A percentile compares a stretch with the other conserved stretches of the same genome.
These are phyloP conservation scores for Coprinellus aureogranulatus DNA, from an alignment of 768 basidiomycete species.

Conservation along the genomic window DNA sequence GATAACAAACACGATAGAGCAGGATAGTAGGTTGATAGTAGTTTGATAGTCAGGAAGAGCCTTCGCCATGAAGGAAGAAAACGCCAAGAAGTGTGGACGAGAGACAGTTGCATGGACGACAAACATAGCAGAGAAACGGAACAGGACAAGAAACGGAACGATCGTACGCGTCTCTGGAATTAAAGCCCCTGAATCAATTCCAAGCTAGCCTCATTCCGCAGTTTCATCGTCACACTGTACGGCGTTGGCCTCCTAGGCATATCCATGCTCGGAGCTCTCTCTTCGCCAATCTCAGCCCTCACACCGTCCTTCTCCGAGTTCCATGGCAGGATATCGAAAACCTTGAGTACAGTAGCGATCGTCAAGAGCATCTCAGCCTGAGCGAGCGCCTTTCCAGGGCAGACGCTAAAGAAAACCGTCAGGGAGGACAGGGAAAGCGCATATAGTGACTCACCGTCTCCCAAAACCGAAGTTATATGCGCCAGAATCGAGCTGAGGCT, in stretches of 20 bases:
- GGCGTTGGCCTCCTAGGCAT: constrained; percentile 1
- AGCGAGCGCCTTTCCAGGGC: constrained; percentile 1
- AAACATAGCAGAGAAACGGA: too few relatives aligned
- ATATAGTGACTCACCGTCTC: background rate
- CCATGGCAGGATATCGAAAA: background rate
- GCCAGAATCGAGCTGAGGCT: background rate
- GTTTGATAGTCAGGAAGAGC: too few relatives aligned
- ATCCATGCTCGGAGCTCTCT: background rate
- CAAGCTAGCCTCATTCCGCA: background rate
- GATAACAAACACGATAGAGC: too few relatives aligned
- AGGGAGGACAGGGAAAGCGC: too few relatives aligned
- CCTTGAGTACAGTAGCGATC: background rate
- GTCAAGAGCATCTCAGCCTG: constrained; percentile 3
- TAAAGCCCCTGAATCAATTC: background rate
- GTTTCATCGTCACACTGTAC: background rate
- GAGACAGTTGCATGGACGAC: too few relatives aligned
- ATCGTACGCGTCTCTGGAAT: background rate
- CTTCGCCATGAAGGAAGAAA: too few relatives aligned
- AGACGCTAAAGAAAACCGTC: too few relatives aligned
- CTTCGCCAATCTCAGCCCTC: background rate
- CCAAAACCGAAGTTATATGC: constrained; percentile 3
- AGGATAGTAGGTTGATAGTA: too few relatives aligned
- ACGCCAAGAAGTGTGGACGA: too few relatives aligned
- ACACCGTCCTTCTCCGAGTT: constrained; percentile 2
- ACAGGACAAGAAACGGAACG: too few relatives aligned